Evolutionary conservation across 2,329 filamentous ascomycete species (phyloP), one percentile per base, ranked within the genome.

Genomic region (Alternaria metachromatica): DNA sequence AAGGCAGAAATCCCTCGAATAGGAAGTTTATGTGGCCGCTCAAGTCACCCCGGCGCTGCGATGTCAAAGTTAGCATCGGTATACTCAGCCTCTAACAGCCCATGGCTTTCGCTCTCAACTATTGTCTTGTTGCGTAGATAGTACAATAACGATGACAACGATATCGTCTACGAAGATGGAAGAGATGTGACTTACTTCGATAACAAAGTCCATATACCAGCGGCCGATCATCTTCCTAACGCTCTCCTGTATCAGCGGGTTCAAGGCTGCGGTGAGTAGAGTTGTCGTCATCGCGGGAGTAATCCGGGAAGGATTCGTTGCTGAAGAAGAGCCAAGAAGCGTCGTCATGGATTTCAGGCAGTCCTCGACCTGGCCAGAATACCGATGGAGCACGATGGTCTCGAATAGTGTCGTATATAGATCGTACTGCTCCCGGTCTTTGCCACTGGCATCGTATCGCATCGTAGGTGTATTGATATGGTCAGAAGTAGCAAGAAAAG

Each of bases 351-450:
- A 82, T 18, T 75, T 70, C 28, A 84, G 74, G 55, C 81, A 83
- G 21, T 81, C 83, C 37, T 83, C 70, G 3, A 84, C 80, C 62
- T 85, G 84, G 61, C 85, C 85, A 45, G 82, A 67, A 63, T 85
- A 86, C 23, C 84, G 79, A 43, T 83, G 82, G 20, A 86, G 76
- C 8, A 84, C 79, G 15, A 85, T 80, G 0, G 80, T 85, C 60
- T 85, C 83, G 62, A 83, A 85, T 1, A 85, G 72, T 5, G 78
- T 80, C 45, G 80, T 81, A 58, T 80, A 85, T 30, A 79, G 79
- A 7, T 80, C 76, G 64, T 84, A 85, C 26, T 81, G 78, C 18
- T 63, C 63, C 18, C 72, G 45, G 50, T 76, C 76, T 3, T 53
- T 21, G 8, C 46, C 28, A 44, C 70, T 63, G 15, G 75, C 48